Base-by-base conservation (phyloP, 2,329 filamentous ascomycete genomes). In the Didymella lethalis region DNA sequence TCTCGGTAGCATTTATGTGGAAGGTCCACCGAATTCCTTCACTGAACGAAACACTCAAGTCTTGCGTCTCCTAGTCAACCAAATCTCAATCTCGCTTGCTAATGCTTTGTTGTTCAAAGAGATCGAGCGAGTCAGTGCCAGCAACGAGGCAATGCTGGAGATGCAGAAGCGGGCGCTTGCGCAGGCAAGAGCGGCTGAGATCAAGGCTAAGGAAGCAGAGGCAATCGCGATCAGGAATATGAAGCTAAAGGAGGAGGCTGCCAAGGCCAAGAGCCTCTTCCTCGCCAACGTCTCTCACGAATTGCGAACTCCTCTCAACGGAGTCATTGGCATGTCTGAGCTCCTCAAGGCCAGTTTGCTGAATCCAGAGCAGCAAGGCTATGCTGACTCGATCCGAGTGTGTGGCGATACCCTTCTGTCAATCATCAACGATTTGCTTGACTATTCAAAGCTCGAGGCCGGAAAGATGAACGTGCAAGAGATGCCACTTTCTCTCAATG, bases 221-320 rank as follows among this genome's bases (percentile, higher is more conserved):
- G 86, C 89, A 0, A 87, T 92, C 71, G 91, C 91, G 7, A 87
- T 91, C 71, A 86, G 88, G 60, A 92, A 92, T 73, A 90, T 93
- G 73, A 89, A 91, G 76, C 83, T 93, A 38, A 92, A 92, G 16
- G 90, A 94, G 72, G 91, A 94, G 75, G 91, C 91, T 11, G 90
- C 90, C 23, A 92, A 90, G 76, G 91, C 90, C 38, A 94, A 94
- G 75, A 90, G 88, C 2, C 91, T 93, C 57, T 94, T 94, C 73
- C 70, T 85, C 3, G 83, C 83, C 4, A 85, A 85, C 50, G 82
- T 84, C 3, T 82, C 80, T 3, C 77, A 79, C 62, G 83, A 94
- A 77, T 79, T 94, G 47, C 75, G 83, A 5, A 85, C 83, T 3
- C 83, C 83, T 1, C 71, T 85, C 12, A 85, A 84, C 54, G 83